Percentiles rank a stretch among this genome's conserved stretches.
Evolutionary conservation across 768 basidiomycete species (phyloP).

Genomic region (Fomitopsis serialis): DNA sequence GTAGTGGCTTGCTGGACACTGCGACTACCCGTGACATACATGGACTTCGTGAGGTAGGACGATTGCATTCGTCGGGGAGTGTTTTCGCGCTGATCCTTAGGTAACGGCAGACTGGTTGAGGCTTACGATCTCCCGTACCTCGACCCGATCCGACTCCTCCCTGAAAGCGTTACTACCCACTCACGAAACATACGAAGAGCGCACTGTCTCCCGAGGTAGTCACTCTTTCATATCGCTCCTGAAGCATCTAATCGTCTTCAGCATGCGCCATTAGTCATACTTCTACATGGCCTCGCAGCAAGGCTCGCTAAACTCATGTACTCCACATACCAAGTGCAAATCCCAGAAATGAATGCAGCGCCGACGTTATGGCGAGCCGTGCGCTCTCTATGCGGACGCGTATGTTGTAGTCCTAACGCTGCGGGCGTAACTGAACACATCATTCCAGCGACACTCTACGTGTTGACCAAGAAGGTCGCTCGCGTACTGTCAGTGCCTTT

Average conservation of each 20-base stretch:
- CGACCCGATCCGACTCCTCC: constrained; percentile 60
- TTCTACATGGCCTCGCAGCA: constrained; percentile 56
- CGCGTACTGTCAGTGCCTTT: constrained; percentile 53
- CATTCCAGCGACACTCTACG: constrained; percentile 58
- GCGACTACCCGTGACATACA: constrained; percentile 69
- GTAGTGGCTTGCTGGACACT: constrained; percentile 76
- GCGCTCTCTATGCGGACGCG: constrained; percentile 63
- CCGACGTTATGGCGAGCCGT: constrained; percentile 77
- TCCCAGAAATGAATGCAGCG: constrained; percentile 72
- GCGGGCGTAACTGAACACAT: background rate
- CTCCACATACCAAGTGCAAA: constrained; percentile 47
- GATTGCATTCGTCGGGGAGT: background rate
- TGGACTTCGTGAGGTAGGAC: constrained; percentile 68
- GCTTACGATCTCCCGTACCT: constrained; percentile 76
- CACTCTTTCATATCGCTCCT: no score
- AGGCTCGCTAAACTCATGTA: constrained; percentile 56
- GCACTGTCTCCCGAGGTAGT: constrained; percentile 72
- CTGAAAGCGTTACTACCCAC: constrained; percentile 57
- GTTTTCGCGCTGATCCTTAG: background rate
- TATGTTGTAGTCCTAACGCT: constrained; percentile 34
- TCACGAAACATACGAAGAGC: constrained; percentile 63
- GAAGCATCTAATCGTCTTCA: constrained; percentile 31
- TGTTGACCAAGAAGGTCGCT: constrained; percentile 54
- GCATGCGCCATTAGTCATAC: constrained; percentile 57
- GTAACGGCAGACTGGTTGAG: constrained; percentile 61